Evolutionary conservation across 768 basidiomycete species (phyloP).

Genomic region (Termitomyces sp.): DNA sequence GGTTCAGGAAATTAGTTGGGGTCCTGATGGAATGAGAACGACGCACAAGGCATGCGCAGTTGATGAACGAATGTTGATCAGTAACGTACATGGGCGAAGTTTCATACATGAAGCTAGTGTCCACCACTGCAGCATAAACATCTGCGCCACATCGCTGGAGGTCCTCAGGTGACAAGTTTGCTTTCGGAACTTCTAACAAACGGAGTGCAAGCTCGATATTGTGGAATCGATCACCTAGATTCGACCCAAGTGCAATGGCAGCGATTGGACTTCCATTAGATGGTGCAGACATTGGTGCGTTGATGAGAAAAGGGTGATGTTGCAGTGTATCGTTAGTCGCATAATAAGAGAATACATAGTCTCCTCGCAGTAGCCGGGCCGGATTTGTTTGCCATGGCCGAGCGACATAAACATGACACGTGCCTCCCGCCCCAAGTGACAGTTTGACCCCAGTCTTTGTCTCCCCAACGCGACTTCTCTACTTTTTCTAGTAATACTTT

Average conservation of each 20-base stretch:
- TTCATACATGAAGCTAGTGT: conserved; percentile 91
- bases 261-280: conserved; percentile 30
- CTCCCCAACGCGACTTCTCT: not conserved
- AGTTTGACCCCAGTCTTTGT: not conserved
- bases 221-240: conserved; percentile 80
- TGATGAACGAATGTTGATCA: conserved; percentile 85
- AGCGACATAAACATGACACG: conserved; percentile 14
- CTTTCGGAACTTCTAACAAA: conserved; percentile 51
- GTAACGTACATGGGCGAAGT: conserved; percentile 94
- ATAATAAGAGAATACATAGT: not conserved
- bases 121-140: conserved; percentile 39
- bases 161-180: conserved; percentile 18
- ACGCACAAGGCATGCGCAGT: conserved; percentile 86
- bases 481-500: not conserved
- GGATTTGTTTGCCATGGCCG: conserved; percentile 5
- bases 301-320: not conserved
- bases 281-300: not conserved
- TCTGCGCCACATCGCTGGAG: conserved; percentile 11
- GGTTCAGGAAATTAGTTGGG: not conserved
- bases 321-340: not conserved
- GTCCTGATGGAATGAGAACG: not conserved
- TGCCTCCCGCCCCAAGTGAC: conserved; percentile 7
- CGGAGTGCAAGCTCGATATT: conserved; percentile 79
- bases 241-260: conserved; percentile 83
- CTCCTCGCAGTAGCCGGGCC: not conserved